These are phyloP conservation scores for Collybia nuda DNA, from an alignment of 768 basidiomycete species.

Conservation along the genomic window DNA sequence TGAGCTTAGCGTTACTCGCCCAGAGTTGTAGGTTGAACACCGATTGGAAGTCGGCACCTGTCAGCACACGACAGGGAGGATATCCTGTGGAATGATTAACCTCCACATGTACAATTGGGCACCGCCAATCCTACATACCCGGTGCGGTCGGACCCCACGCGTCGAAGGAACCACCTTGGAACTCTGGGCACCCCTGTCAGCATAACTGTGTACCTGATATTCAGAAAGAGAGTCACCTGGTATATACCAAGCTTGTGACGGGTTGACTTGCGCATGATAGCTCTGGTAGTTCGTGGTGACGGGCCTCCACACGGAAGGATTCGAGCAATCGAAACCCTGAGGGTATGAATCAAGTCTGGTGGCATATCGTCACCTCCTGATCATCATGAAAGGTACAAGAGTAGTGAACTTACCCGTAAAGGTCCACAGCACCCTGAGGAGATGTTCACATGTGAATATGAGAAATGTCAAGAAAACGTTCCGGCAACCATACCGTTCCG, in stretches of 20 bases:
- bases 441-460: not conserved
- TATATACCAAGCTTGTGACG: conserved; percentile 67
- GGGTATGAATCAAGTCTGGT: conserved; percentile 67
- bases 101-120: not conserved
- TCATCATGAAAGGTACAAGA: not conserved
- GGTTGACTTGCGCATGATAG: conserved; percentile 55
- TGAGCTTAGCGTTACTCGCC: conserved; percentile 80
- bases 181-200: conserved; percentile 31
- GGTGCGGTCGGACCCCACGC: conserved; percentile 79
- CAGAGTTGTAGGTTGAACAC: conserved; percentile 80
- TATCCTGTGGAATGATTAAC: conserved; percentile 44
- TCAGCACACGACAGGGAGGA: conserved; percentile 59
- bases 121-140: conserved; percentile 30
- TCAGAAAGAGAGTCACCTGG: conserved; percentile 43
- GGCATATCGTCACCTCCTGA: not conserved
- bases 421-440: conserved; percentile 66
- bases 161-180: conserved; percentile 78
- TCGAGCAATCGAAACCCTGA: conserved; percentile 79
- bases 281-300: conserved; percentile 63
- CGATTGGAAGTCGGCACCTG: conserved; percentile 71
- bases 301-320: conserved; percentile 63
- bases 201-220: conserved; percentile 5
- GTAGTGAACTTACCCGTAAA: conserved; percentile 54
- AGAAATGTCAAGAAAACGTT: not conserved
- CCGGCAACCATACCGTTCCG: conserved; percentile 48